Percentiles rank a stretch among this genome's conserved stretches.
Conservation (phyloP, 805 yeast genomes). For the Deakozyma indianensis region DNA sequence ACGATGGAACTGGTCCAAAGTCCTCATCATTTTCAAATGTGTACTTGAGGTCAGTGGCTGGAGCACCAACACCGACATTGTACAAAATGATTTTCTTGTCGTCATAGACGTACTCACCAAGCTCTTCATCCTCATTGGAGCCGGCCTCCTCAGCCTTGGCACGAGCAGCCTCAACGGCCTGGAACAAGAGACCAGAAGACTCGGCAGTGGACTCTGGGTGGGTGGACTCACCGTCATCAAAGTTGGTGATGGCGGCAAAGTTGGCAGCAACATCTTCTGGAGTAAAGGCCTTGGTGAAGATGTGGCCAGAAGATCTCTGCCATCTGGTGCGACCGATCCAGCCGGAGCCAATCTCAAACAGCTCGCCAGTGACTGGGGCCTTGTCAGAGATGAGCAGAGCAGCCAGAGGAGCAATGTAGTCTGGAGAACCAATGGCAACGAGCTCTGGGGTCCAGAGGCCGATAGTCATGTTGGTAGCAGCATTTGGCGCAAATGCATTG, state of each 20-base stretch:
- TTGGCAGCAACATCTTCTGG: slow-evolving; percentile 61
- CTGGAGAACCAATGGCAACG: slow-evolving; percentile 70
- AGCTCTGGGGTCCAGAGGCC: slow-evolving; percentile 72
- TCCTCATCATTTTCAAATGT: slow-evolving; percentile 61
- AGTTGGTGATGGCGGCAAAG: slow-evolving; percentile 55
- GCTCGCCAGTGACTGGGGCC: slow-evolving; percentile 60
- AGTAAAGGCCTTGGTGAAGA: slow-evolving; percentile 29
- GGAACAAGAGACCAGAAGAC: slow-evolving; percentile 64
- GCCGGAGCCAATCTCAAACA: slow-evolving; percentile 91
- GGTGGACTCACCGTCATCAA: slow-evolving; percentile 37
- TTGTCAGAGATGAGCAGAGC: slow-evolving; percentile 66
- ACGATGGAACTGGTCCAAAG: slow-evolving; percentile 79
- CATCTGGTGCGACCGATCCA: slow-evolving; percentile 93
- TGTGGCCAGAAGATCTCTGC: slow-evolving; percentile 75
- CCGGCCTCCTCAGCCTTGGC: slow-evolving; percentile 32
- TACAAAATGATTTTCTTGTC: slow-evolving; percentile 66
- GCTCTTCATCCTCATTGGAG: slow-evolving; percentile 31
- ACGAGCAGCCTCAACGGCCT: slow-evolving; percentile 28
- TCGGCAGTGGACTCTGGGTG: slow-evolving; percentile 54
- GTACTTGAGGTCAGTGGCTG: slow-evolving; percentile 58
- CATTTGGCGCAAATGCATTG: slow-evolving; percentile 89
- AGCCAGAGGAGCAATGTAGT: slow-evolving; percentile 81
- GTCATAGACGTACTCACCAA: slow-evolving; percentile 40
- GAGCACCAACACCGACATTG: slow-evolving; percentile 84
- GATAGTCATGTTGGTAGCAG: slow-evolving; percentile 94